Conservation (phyloP, 1,139 yeast genomes). For the Taiozyma onychis region DNA sequence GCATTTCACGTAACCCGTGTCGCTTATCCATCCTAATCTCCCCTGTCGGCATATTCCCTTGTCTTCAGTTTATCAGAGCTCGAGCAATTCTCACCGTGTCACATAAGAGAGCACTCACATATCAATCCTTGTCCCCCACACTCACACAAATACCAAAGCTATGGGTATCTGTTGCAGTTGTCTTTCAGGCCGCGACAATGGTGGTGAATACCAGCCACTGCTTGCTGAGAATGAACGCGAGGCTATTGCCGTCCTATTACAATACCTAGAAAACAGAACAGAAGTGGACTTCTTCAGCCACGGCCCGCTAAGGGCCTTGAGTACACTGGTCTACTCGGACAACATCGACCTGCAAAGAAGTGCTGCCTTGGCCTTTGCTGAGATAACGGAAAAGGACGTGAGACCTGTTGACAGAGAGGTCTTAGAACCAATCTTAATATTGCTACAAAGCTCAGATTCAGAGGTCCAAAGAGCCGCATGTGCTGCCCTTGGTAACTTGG, state of each 20-base stretch:
- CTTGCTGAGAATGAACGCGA: conserved; percentile 97
- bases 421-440: conserved; percentile 83
- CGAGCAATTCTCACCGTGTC: background rate
- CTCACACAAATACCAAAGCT: background rate
- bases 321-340: conserved; percentile 90
- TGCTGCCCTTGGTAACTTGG: conserved; percentile 95
- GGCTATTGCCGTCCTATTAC: conserved; percentile 85
- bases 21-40: background rate
- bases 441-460: conserved; percentile 80
- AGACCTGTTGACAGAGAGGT: conserved; percentile 88
- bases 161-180: conserved; percentile 26
- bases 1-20: background rate
- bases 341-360: conserved; percentile 92
- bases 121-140: background rate
- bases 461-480: conserved; percentile 99
- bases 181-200: conserved; percentile 30
- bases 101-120: background rate
- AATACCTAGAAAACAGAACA: conserved; percentile 77
- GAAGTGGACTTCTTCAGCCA: conserved; percentile 93
- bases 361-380: conserved; percentile 98
- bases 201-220: conserved; percentile 66
- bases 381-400: conserved; percentile 93
- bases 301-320: conserved; percentile 81
- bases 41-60: background rate
- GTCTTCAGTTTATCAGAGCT: background rate